phyloP scores from a whole-genome alignment of 2,329 filamentous ascomycete species.

The Trichoderma sp. region DNA sequence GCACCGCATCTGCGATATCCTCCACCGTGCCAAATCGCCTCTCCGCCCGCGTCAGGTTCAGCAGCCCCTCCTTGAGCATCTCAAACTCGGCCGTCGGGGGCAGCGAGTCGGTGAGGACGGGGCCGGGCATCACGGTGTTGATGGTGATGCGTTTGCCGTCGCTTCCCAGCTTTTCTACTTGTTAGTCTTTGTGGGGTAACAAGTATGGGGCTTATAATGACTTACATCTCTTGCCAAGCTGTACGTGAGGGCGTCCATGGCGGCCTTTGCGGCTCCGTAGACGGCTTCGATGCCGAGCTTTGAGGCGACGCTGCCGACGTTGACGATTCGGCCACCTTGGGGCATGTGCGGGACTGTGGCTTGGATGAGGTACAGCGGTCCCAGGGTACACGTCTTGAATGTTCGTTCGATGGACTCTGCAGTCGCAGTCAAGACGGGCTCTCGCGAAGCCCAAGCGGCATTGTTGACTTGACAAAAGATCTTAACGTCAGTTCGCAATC shows the following conservation, averaged over 20 bases:
- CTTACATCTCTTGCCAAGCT: constrained; percentile 39
- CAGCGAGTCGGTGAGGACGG: constrained; percentile 40
- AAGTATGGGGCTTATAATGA: fast-evolving
- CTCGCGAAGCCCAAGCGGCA: constrained; percentile 13
- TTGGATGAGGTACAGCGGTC: constrained; percentile 17
- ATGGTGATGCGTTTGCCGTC: constrained; percentile 37
- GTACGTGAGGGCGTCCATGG: constrained; percentile 40
- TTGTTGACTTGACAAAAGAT: constrained; percentile 5
- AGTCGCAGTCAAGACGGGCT: neutral
- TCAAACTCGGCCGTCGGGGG: constrained; percentile 27
- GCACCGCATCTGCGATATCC: constrained; percentile 40
- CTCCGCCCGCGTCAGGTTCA: constrained; percentile 38
- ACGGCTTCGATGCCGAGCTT: constrained; percentile 27
- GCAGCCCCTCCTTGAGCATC: constrained; percentile 29
- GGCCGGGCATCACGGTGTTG: constrained; percentile 46
- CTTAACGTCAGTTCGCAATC: neutral
- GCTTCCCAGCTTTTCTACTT: constrained; percentile 18
- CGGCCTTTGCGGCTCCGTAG: constrained; percentile 38
- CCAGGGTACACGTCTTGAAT: constrained; percentile 7
- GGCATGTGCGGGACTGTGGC: constrained; percentile 15
- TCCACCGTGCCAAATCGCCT: constrained; percentile 38
- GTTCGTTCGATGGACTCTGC: neutral
- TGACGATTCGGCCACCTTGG: constrained; percentile 8
- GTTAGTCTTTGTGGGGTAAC: neutral
- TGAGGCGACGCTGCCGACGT: constrained; percentile 19